Conservation (phyloP, 225 moss, liverwort and hornwort genomes). For the Sphagnum tenellum region DNA sequence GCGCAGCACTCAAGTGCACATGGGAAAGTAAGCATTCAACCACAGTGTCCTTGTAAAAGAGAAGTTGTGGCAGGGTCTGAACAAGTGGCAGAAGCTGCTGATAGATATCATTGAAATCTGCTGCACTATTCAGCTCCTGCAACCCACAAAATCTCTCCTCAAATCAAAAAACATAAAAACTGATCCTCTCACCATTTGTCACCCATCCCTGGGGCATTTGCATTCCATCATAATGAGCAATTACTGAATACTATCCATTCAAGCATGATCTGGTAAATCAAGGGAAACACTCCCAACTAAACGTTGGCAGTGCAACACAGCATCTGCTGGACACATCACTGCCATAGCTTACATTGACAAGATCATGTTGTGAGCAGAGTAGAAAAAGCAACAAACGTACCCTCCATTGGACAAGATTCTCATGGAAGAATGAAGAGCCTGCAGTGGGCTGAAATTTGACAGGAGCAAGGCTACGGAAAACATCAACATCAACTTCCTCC, state of each 20-base stretch:
- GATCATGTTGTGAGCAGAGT: no score
- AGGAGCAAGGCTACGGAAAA: constrained; percentile 89
- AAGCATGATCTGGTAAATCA: no score
- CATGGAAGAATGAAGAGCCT: constrained; percentile 92
- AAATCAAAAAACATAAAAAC: neutral
- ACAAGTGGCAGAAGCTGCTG: constrained; percentile 75
- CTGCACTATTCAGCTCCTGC: constrained; percentile 95
- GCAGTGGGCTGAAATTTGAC: constrained; percentile 88
- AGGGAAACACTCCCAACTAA: no score
- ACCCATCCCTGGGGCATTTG: neutral
- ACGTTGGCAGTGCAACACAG: no score
- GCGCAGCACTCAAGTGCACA: constrained; percentile 57
- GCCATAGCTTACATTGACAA: no score
- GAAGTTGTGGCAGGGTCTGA: constrained; percentile 81
- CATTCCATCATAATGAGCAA: neutral
- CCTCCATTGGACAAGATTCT: constrained; percentile 97
- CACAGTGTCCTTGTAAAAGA: constrained; percentile 72
- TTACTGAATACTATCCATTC: neutral
- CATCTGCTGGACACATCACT: no score
- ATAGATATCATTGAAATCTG: constrained; percentile 91
- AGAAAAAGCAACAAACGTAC: constrained; percentile 15
- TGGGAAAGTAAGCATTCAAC: constrained; percentile 69
- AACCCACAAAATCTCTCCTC: constrained; percentile 1
- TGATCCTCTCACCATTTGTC: neutral
- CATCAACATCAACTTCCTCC: constrained; percentile 95